Evolutionary conservation across 2,329 filamentous ascomycete species (phyloP).

Genomic region (Aureobasidium vineae): DNA sequence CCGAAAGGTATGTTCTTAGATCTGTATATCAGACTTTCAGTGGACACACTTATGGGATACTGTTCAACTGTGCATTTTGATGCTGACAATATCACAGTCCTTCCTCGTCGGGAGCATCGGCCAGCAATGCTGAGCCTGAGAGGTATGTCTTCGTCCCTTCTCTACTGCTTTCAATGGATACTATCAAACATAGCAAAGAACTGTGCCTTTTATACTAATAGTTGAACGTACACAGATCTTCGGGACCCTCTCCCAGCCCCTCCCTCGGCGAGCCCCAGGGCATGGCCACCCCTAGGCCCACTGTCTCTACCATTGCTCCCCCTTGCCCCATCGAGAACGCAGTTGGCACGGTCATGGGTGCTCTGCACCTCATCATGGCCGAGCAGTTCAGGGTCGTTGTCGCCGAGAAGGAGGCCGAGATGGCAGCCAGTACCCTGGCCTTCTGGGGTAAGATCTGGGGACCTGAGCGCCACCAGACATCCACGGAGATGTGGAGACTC

Average conservation of each 20-base stretch:
- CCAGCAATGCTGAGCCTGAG: constrained; percentile 5
- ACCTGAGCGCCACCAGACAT: background rate
- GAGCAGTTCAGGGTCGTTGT: background rate
- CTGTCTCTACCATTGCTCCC: background rate
- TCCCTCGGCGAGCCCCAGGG: background rate
- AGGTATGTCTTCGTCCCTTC: background rate
- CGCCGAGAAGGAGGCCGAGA: background rate
- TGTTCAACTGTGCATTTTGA: background rate
- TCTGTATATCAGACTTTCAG: background rate
- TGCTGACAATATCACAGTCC: background rate
- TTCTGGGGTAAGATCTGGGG: constrained; percentile 2
- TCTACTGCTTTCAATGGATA: background rate
- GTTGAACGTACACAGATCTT: background rate
- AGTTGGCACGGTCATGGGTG: background rate
- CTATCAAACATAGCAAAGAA: background rate
- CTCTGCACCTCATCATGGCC: background rate
- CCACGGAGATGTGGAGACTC: background rate
- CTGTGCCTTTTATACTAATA: background rate
- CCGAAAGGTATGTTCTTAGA: background rate
- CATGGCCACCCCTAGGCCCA: background rate
- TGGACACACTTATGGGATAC: background rate
- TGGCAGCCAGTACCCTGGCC: background rate
- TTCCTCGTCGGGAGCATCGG: background rate
- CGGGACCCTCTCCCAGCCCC: background rate
- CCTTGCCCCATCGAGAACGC: background rate